A percentile compares a stretch with the other conserved stretches of the same genome.
These are phyloP conservation scores for Vaucheria bursata DNA, from an alignment of 352 stramenopile species.

Conservation along the genomic window DNA sequence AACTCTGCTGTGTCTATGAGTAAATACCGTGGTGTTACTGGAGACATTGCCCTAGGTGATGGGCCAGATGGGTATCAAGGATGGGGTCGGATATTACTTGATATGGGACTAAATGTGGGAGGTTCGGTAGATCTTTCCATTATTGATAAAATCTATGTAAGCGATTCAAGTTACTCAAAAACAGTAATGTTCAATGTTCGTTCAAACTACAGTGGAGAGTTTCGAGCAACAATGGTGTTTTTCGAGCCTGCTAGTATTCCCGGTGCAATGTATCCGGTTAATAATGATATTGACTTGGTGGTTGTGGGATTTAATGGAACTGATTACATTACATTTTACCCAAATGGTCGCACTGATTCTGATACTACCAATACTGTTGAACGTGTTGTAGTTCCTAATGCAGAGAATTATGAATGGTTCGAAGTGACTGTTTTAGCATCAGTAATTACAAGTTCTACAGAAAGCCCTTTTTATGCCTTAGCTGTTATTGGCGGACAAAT, in stretches of 20 bases:
- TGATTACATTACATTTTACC: slow-evolving; percentile 40
- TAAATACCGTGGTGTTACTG: slow-evolving; percentile 12
- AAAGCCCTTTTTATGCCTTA: slow-evolving; percentile 34
- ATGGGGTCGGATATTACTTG: slow-evolving; percentile 57
- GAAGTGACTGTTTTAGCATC: slow-evolving; percentile 40
- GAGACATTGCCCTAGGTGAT: slow-evolving; percentile 17
- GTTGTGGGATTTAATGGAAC: slow-evolving; percentile 28
- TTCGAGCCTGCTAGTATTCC: slow-evolving; percentile 28
- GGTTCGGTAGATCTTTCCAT: slow-evolving; percentile 43
- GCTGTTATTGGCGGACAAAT: slow-evolving; percentile 26
- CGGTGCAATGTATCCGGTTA: slow-evolving; percentile 23
- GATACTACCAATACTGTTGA: slow-evolving; percentile 50
- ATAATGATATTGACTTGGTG: slow-evolving; percentile 47
- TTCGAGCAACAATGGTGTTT: slow-evolving; percentile 42
- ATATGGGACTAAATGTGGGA: slow-evolving; percentile 33
- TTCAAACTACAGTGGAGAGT: slow-evolving; percentile 16
- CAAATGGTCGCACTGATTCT: slow-evolving; percentile 39
- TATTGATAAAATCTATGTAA: slow-evolving; percentile 34
- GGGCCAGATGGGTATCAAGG: slow-evolving; percentile 63
- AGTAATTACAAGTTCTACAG: slow-evolving; percentile 14
- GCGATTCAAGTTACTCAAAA: slow-evolving; percentile 19
- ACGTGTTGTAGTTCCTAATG: slow-evolving; percentile 29
- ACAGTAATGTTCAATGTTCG: slow-evolving; percentile 28
- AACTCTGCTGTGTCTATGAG: slow-evolving; percentile 39
- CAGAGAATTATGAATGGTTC: slow-evolving; percentile 33